Conservation (phyloP, 2,329 filamentous ascomycete genomes). For the Penicillium sp. region DNA sequence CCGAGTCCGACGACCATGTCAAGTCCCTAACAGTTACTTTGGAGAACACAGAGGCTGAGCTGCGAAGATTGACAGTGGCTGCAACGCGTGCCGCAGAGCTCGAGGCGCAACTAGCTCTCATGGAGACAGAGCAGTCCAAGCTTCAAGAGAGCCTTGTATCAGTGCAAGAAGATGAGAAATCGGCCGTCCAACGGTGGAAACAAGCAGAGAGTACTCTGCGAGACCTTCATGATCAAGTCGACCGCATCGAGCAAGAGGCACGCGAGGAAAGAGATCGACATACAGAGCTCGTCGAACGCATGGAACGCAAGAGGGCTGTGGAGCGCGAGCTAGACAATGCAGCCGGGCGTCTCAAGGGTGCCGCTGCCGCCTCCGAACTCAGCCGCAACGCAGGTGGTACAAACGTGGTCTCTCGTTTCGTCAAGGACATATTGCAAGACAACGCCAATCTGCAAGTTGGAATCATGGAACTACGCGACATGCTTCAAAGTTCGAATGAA, state of each 20-base stretch:
- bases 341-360: conserved; percentile 75
- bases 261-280: conserved; percentile 77
- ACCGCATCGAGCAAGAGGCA: conserved; percentile 81
- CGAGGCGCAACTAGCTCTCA: conserved; percentile 72
- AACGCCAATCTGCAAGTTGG: conserved; percentile 91
- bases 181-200: conserved; percentile 78
- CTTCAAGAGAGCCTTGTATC: conserved; percentile 66
- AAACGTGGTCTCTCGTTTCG: conserved; percentile 88
- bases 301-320: conserved; percentile 78
- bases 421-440: conserved; percentile 90
- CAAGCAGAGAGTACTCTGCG: conserved; percentile 75
- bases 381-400: conserved; percentile 58
- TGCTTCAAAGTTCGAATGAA: conserved; percentile 87
- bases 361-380: conserved; percentile 67
- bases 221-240: conserved; percentile 81
- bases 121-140: conserved; percentile 77
- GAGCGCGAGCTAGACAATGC: conserved; percentile 79
- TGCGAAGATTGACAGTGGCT: conserved; percentile 70
- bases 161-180: conserved; percentile 71
- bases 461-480: conserved; percentile 84
- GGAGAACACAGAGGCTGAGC: conserved; percentile 71
- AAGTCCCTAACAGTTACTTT: conserved; percentile 73
- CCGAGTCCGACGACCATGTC: conserved; percentile 76
- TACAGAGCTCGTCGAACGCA: conserved; percentile 72
- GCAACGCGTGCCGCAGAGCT: conserved; percentile 72